phyloP scores from a whole-genome alignment of 805 yeast species.

The Yueomyces sinensis region DNA sequence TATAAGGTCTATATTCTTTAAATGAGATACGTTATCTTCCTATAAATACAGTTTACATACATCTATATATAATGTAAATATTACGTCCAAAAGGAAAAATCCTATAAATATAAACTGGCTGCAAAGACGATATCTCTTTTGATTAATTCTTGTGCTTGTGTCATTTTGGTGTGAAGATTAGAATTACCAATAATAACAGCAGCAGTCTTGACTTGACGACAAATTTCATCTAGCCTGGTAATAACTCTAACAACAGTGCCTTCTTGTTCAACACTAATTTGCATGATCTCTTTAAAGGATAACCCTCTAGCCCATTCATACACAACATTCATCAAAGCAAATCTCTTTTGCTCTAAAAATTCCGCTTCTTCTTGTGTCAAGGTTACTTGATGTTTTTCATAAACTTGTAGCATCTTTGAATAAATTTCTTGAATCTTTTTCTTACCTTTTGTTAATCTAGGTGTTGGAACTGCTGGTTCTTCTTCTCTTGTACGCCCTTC shows the following conservation, averaged over 20 bases:
- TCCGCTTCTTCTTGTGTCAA: constrained; percentile 76
- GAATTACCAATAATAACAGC: constrained; percentile 92
- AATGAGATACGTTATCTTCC: too few species aligned
- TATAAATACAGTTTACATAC: too few species aligned
- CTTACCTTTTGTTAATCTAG: constrained; percentile 65
- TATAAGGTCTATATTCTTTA: not conserved
- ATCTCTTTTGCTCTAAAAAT: constrained; percentile 71
- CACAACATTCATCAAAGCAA: constrained; percentile 84
- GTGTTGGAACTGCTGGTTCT: constrained; percentile 53
- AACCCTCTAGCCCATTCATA: constrained; percentile 98
- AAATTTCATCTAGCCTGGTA: constrained; percentile 85
- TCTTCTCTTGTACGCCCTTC: constrained; percentile 60
- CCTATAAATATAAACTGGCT: constrained; percentile 75
- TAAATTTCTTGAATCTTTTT: constrained; percentile 59
- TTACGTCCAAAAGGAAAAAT: too few species aligned
- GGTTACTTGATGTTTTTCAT: constrained; percentile 53
- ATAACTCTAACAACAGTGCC: constrained; percentile 96
- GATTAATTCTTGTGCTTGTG: constrained; percentile 83
- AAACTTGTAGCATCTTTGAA: constrained; percentile 45
- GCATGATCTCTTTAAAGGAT: constrained; percentile 84
- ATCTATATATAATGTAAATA: too few species aligned
- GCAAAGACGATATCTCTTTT: constrained; percentile 96
- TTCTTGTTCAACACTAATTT: constrained; percentile 78
- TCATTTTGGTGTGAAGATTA: constrained; percentile 77
- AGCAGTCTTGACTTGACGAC: constrained; percentile 88